A percentile compares a stretch with the other conserved stretches of the same genome.
Evolutionary conservation across 2,329 filamentous ascomycete genomes (phyloP).

Genomic region (Phoma sp.): DNA sequence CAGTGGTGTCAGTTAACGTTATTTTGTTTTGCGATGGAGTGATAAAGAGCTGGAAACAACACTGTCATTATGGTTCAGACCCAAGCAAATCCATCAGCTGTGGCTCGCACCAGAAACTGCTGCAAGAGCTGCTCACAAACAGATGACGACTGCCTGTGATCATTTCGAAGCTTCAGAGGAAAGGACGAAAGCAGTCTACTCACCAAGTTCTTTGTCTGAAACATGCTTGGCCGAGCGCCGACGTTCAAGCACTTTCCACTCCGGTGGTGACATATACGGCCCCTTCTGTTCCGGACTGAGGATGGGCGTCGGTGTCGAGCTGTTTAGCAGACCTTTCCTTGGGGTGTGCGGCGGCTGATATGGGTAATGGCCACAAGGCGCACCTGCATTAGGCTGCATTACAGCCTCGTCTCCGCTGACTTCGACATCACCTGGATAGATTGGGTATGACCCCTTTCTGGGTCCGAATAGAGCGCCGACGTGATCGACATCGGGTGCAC

Average conservation of each 20-base stretch:
- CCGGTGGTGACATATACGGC: background rate
- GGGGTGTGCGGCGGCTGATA: background rate
- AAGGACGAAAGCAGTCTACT: background rate
- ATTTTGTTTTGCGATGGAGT: background rate
- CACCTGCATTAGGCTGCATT: background rate
- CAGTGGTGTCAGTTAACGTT: background rate
- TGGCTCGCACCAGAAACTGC: no score
- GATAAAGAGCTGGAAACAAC: background rate
- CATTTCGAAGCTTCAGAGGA: no score
- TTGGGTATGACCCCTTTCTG: background rate
- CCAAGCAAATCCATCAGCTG: no score
- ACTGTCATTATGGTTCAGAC: no score
- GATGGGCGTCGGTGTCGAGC: background rate
- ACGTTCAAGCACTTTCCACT: background rate
- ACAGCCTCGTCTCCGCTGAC: conserved; percentile 9
- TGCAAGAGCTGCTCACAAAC: no score
- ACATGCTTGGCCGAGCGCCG: background rate
- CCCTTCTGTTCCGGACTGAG: background rate
- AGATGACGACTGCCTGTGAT: no score
- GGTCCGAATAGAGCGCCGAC: conserved; percentile 2
- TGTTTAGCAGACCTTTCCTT: background rate
- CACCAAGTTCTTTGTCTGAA: background rate
- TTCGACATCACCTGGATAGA: background rate
- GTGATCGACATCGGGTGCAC: background rate
- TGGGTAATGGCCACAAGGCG: background rate